Evolutionary conservation across 208 protist species (phyloP).

Genomic region (Novymonas esmeraldas): DNA sequence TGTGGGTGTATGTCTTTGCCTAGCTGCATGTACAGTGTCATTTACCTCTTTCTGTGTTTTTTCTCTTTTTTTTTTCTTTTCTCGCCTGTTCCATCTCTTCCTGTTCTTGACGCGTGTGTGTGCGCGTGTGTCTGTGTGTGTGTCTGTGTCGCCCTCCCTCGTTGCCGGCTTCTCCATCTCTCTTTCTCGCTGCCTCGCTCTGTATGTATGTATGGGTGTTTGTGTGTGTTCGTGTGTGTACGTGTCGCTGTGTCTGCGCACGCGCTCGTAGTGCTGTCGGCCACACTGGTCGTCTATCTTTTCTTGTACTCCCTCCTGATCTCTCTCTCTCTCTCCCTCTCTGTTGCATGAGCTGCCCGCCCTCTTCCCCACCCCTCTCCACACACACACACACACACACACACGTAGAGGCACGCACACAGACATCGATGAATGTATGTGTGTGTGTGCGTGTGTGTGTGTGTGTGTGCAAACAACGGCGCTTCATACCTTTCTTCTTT

Average conservation of each 20-base stretch:
- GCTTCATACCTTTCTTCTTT: neutral
- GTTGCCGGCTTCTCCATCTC: neutral
- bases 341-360: too few species aligned
- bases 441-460: slow-evolving; percentile 1
- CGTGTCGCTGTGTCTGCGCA: too few species aligned
- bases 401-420: neutral
- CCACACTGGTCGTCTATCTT: too few species aligned
- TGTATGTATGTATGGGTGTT: too few species aligned
- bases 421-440: neutral
- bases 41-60: slow-evolving; percentile 3
- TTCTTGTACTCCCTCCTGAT: too few species aligned
- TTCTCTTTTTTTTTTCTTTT: slow-evolving; percentile 1
- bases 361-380: neutral
- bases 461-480: neutral
- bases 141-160: neutral
- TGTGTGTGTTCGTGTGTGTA: too few species aligned
- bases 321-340: too few species aligned
- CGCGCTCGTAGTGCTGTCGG: too few species aligned
- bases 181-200: neutral
- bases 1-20: slow-evolving; percentile 1
- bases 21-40: slow-evolving; percentile 10
- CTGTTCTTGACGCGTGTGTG: too few species aligned
- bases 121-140: too few species aligned
- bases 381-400: neutral
- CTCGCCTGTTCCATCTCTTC: neutral